phyloP scores from a whole-genome alignment of 768 basidiomycete genomes.

The Gyrodon lividus region DNA sequence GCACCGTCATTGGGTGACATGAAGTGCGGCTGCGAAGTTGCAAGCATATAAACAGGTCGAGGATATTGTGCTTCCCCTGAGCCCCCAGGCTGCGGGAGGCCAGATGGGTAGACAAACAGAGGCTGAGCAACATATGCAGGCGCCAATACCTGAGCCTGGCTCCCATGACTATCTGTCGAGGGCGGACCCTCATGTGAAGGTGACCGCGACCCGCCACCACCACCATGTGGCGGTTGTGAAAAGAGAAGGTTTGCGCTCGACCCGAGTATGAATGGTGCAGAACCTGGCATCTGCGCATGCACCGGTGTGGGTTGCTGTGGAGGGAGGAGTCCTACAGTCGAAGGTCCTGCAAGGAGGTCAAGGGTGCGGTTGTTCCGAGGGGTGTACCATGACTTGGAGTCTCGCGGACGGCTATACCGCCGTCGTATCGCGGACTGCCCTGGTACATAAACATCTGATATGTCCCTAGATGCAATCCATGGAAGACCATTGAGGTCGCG shows the following conservation, averaged over 20 bases:
- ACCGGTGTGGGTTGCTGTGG: constrained; percentile 14
- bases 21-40: constrained; percentile 26
- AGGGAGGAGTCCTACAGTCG: constrained; percentile 29
- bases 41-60: constrained; percentile 30
- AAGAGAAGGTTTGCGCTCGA: constrained; percentile 32
- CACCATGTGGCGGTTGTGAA: constrained; percentile 13
- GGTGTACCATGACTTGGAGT: constrained; percentile 30
- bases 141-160: constrained; percentile 23
- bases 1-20: constrained; percentile 14
- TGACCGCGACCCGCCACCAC: constrained; percentile 21
- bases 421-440: constrained; percentile 30
- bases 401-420: constrained; percentile 27
- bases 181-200: constrained; percentile 31
- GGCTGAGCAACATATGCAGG: constrained; percentile 32
- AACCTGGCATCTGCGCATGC: constrained; percentile 4
- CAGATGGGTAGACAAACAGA: constrained; percentile 30
- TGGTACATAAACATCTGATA: constrained; percentile 49
- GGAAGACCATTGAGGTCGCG: constrained; percentile 42
- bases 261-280: constrained; percentile 32
- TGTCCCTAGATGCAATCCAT: constrained; percentile 46
- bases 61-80: constrained; percentile 22
- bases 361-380: constrained; percentile 25
- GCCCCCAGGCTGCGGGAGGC: constrained; percentile 30
- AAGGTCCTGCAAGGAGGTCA: constrained; percentile 32
- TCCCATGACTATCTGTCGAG: constrained; percentile 33